These are phyloP conservation scores for Verticillium nonalfalfae DNA, from an alignment of 2,329 filamentous ascomycete species.

Conservation along the genomic window DNA sequence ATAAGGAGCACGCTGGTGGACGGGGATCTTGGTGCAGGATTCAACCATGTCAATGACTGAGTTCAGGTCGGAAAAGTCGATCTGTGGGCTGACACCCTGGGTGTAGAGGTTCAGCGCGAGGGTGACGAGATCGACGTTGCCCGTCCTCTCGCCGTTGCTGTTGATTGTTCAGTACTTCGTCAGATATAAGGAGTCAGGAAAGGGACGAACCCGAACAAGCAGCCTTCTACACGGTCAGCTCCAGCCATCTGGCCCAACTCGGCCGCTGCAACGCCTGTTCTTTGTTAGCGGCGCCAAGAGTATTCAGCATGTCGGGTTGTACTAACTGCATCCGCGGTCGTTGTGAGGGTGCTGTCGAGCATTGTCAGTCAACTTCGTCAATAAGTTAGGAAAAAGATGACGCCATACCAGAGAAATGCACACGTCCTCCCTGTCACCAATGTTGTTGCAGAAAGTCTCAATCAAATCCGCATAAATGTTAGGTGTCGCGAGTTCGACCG, in stretches of 20 bases:
- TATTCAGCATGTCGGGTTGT: neutral
- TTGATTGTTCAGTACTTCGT: neutral
- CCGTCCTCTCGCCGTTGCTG: constrained; percentile 82
- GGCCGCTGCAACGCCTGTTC: constrained; percentile 69
- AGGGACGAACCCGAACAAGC: constrained; percentile 61
- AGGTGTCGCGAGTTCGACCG: constrained; percentile 89
- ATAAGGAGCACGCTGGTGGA: constrained; percentile 85
- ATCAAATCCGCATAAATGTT: constrained; percentile 96
- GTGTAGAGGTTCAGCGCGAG: constrained; percentile 92
- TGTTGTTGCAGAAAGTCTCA: constrained; percentile 87
- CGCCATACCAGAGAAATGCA: constrained; percentile 61
- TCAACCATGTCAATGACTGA: constrained; percentile 85
- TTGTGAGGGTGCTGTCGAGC: constrained; percentile 70
- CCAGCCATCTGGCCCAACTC: constrained; percentile 96
- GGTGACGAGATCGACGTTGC: constrained; percentile 92
- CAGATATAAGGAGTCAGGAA: too few relatives aligned
- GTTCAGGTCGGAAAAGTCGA: constrained; percentile 89
- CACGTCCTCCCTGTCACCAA: constrained; percentile 78
- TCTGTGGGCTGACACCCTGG: constrained; percentile 75
- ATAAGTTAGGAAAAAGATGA: neutral
- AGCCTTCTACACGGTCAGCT: constrained; percentile 89
- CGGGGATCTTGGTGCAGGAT: constrained; percentile 88
- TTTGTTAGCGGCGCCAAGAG: neutral
- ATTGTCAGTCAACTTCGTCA: neutral
- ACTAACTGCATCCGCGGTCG: constrained; percentile 65